Conservation (phyloP, 345 rosid species). For the Brassica cretica region DNA sequence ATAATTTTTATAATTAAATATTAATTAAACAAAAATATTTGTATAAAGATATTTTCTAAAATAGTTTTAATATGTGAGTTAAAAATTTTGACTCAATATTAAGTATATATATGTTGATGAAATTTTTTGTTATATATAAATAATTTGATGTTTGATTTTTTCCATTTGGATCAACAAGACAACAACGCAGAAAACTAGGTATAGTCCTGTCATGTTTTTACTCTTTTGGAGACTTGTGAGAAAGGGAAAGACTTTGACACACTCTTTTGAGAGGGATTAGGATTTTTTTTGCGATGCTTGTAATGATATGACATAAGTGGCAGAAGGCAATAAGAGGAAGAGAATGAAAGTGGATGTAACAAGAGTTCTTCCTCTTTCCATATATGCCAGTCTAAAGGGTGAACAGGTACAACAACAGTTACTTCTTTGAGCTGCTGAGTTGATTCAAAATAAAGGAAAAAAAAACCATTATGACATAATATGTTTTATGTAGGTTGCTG, state of each 20-base stretch:
- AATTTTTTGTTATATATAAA: no score
- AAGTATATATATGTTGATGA: no score
- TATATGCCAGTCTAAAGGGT: slow-evolving; percentile 73
- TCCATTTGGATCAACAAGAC: slow-evolving; percentile 74
- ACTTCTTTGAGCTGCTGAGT: background rate
- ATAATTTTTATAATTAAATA: no score
- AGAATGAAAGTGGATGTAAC: slow-evolving; percentile 71
- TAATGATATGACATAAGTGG: slow-evolving; percentile 46
- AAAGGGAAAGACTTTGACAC: background rate
- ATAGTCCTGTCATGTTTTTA: background rate
- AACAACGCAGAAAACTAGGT: slow-evolving; percentile 81
- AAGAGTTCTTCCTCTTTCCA: slow-evolving; percentile 55
- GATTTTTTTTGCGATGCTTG: slow-evolving; percentile 34
- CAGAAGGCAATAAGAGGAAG: slow-evolving; percentile 81
- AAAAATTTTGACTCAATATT: slow-evolving; percentile 28
- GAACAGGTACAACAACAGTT: slow-evolving; percentile 62
- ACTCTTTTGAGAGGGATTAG: slow-evolving; percentile 19
- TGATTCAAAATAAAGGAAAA: background rate
- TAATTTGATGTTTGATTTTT: slow-evolving; percentile 57
- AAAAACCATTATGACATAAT: background rate
- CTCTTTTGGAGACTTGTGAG: slow-evolving; percentile 1
- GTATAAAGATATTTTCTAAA: no score
- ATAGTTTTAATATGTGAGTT: background rate
- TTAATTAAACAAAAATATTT: no score
- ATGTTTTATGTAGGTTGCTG: slow-evolving; percentile 70